A percentile compares a stretch with the other conserved stretches of the same genome.
Evolutionary conservation across 306 rosid genomes (phyloP).

Genomic region (Vachellia collinsii): DNA sequence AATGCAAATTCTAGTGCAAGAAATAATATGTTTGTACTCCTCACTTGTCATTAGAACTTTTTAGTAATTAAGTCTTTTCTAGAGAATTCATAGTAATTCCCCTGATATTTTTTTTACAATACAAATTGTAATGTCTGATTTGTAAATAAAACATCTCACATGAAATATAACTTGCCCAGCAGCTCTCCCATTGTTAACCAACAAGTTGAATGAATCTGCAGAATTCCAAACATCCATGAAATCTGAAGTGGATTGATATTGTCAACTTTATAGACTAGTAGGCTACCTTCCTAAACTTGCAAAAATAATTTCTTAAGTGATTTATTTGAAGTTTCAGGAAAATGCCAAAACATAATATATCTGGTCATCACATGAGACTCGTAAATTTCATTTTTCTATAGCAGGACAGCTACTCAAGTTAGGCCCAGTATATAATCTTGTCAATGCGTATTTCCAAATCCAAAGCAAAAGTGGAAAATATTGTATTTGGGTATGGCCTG

Average conservation of each 20-base stretch:
- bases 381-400: background rate
- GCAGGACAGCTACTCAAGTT: background rate
- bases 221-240: slow-evolving; percentile 39
- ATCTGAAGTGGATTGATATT: slow-evolving; percentile 4
- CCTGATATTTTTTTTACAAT: too few species aligned
- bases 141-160: slow-evolving; percentile 51
- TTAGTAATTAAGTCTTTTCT: too few species aligned
- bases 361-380: background rate
- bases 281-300: background rate
- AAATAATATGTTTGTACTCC: too few species aligned
- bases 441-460: background rate
- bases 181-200: slow-evolving; percentile 84
- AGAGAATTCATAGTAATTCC: too few species aligned
- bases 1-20: too few species aligned
- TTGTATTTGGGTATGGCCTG: background rate
- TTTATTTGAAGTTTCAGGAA: background rate
- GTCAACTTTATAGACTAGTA: background rate
- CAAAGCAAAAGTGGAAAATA: background rate
- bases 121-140: background rate
- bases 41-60: too few species aligned
- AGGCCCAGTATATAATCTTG: too few species aligned
- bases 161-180: slow-evolving; percentile 99
- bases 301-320: background rate
- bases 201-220: slow-evolving; percentile 92
- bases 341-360: background rate